Percentiles rank a stretch among this genome's conserved stretches.
These are phyloP conservation scores for Chlorella sp. DNA, from an alignment of 139 green algal species.

Conservation along the genomic window DNA sequence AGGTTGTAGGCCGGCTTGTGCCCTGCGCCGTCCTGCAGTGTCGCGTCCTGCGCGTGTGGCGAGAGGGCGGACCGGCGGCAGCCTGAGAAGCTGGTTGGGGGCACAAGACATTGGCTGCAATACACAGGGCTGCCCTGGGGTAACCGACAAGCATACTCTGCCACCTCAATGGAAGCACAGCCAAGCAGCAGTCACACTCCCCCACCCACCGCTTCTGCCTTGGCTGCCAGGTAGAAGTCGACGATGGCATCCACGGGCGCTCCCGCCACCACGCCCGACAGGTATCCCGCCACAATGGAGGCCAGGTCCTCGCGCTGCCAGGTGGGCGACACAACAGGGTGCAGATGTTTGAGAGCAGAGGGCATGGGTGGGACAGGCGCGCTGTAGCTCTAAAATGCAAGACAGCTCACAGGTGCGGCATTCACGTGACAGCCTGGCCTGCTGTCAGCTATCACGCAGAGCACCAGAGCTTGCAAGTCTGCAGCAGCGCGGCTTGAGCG, in stretches of 20 bases:
- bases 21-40: slow-evolving; percentile 87
- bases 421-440: too few relatives aligned
- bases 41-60: slow-evolving; percentile 57
- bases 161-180: too few relatives aligned
- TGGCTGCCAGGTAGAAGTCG: slow-evolving; percentile 93
- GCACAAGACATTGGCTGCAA: too few relatives aligned
- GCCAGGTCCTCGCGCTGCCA: slow-evolving; percentile 79
- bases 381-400: too few relatives aligned
- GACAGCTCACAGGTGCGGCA: too few relatives aligned
- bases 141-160: too few relatives aligned
- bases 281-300: slow-evolving; percentile 82
- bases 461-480: neutral
- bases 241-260: slow-evolving; percentile 86
- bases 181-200: too few relatives aligned
- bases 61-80: neutral
- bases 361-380: neutral
- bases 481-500: neutral
- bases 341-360: too few relatives aligned
- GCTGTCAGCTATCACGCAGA: too few relatives aligned
- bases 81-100: too few relatives aligned
- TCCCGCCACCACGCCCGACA: slow-evolving; percentile 50
- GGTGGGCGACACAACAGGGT: neutral
- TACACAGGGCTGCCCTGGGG: too few relatives aligned
- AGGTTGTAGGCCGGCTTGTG: slow-evolving; percentile 93
- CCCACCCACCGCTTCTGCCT: slow-evolving; percentile 74